Percentiles rank a stretch among this genome's conserved stretches.
Evolutionary conservation across 2,329 filamentous ascomycete species (phyloP).

Genomic region (Zalaria obscura): DNA sequence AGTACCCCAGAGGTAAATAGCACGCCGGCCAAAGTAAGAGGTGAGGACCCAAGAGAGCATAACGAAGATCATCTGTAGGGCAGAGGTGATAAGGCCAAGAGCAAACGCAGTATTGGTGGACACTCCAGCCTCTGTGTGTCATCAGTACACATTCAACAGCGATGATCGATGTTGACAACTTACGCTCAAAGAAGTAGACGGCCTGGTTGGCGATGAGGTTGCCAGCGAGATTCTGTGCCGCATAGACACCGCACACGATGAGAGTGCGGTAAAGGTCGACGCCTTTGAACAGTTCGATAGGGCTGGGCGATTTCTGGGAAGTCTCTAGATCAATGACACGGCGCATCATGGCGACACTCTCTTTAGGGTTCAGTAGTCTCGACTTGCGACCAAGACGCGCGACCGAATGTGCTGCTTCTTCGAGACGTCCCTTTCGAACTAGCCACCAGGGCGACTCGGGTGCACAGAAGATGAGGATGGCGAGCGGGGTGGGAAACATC

Average conservation of each 20-base stretch:
- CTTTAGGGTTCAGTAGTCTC: conserved; percentile 35
- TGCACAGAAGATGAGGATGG: conserved; percentile 36
- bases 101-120: conserved; percentile 40
- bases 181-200: conserved; percentile 45
- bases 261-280: conserved; percentile 39
- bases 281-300: conserved; percentile 40
- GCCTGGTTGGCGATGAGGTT: conserved; percentile 51
- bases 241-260: conserved; percentile 43
- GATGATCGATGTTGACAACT: conserved; percentile 16
- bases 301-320: conserved; percentile 35
- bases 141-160: conserved; percentile 8
- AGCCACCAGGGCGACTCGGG: conserved; percentile 43
- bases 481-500: conserved; percentile 43
- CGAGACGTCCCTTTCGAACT: conserved; percentile 32
- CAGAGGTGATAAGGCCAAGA: conserved; percentile 50
- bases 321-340: conserved; percentile 42
- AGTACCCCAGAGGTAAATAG: conserved; percentile 50
- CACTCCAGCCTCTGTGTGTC: conserved; percentile 44
- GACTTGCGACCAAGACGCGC: conserved; percentile 33
- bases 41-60: conserved; percentile 56
- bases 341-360: conserved; percentile 45
- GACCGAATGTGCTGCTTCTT: conserved; percentile 32
- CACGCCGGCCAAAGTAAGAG: conserved; percentile 47
- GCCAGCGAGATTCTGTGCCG: conserved; percentile 46
- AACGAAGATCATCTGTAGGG: conserved; percentile 46